Evolutionary conservation across 768 basidiomycete species (phyloP).

Genomic region (Suillus cothurnatus): DNA sequence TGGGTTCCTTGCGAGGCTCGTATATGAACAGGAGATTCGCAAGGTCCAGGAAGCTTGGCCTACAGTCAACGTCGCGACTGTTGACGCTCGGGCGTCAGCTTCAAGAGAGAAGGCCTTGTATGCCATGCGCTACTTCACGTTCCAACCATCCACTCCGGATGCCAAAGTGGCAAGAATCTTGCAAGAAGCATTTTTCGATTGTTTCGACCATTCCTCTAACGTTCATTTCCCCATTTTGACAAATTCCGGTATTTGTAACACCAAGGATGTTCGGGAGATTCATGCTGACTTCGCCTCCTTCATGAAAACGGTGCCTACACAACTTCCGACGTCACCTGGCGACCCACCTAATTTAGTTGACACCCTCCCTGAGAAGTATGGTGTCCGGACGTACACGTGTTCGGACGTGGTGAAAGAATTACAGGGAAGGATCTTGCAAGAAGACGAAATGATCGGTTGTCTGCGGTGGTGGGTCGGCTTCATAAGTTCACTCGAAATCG

Average conservation of each 20-base stretch:
- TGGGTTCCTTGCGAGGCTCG: conserved; percentile 77
- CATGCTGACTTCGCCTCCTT: conserved; percentile 68
- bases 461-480: conserved; percentile 78
- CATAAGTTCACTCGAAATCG: conserved; percentile 10
- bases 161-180: conserved; percentile 67
- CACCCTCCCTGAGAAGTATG: conserved; percentile 55
- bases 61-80: background rate
- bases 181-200: conserved; percentile 76
- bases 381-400: conserved; percentile 75
- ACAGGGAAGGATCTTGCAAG: conserved; percentile 58
- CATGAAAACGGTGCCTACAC: conserved; percentile 69
- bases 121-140: conserved; percentile 85
- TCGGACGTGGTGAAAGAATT: conserved; percentile 80
- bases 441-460: conserved; percentile 75
- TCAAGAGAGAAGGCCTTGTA: conserved; percentile 51
- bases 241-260: conserved; percentile 65
- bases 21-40: conserved; percentile 81
- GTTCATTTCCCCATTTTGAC: conserved; percentile 73
- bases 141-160: conserved; percentile 82
- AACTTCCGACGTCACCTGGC: conserved; percentile 48
- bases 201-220: conserved; percentile 50
- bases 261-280: conserved; percentile 69
- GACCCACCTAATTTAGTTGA: conserved; percentile 60
- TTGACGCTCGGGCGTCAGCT: background rate
- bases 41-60: conserved; percentile 44